Conservation (phyloP, 176 grass and related monocot species). For the Saccharum spontaneum region DNA sequence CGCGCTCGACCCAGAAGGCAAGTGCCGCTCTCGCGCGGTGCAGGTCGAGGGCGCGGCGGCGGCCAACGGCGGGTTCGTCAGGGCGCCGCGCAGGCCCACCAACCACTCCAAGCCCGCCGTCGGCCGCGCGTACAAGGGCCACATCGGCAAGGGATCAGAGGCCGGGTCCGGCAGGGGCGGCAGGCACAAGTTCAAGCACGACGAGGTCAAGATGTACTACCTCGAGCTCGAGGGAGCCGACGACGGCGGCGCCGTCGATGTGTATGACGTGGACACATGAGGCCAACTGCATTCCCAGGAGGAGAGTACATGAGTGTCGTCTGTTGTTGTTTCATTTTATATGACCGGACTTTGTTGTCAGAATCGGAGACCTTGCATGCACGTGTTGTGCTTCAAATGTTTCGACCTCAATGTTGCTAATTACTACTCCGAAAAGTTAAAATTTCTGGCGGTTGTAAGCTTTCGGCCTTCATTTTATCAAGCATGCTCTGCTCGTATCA, state of each 20-base stretch:
- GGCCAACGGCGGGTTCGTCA: conserved; percentile 35
- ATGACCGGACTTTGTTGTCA: no score
- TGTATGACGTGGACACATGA: no score
- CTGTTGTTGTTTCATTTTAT: no score
- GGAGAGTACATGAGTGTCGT: no score
- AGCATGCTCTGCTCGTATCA: no score
- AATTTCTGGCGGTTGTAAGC: no score
- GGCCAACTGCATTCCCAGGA: no score
- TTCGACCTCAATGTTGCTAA: no score
- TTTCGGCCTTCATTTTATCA: no score
- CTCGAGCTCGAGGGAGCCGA: neutral
- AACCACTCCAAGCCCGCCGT: conserved; percentile 43
- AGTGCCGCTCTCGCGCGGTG: conserved; percentile 21
- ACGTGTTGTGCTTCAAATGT: no score
- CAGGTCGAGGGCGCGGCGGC: neutral
- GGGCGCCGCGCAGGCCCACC: conserved; percentile 38
- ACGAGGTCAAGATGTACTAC: conserved; percentile 39
- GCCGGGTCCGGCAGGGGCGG: neutral
- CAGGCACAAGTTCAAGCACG: conserved; percentile 16
- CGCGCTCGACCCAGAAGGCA: conserved; percentile 18
- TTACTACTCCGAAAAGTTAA: no score
- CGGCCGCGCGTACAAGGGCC: neutral
- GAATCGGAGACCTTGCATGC: no score
- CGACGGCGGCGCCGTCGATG: neutral
- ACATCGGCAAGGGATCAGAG: neutral